Conservation (phyloP, 768 basidiomycete species). For the Tricholoma saponaceum region DNA sequence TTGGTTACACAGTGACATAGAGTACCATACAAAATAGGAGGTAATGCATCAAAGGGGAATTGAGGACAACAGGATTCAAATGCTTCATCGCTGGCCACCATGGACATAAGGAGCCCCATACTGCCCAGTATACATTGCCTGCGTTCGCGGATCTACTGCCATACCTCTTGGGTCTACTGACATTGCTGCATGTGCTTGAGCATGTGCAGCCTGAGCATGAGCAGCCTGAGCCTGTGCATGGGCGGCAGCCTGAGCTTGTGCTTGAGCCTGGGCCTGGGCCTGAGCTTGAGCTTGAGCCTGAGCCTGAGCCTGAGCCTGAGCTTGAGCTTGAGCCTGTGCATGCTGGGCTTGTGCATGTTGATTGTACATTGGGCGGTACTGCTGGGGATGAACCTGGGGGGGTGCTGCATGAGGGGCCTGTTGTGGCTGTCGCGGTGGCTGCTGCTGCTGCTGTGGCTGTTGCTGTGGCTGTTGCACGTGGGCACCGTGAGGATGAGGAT, state of each 20-base stretch:
- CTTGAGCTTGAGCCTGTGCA: conserved; percentile 23
- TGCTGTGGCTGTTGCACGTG: conserved; percentile 49
- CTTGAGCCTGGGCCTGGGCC: conserved; percentile 23
- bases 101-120: conserved; percentile 23
- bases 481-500: conserved; percentile 58
- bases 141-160: conserved; percentile 4
- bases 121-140: conserved; percentile 16
- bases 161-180: conserved; percentile 2
- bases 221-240: conserved; percentile 11
- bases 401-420: conserved; percentile 14
- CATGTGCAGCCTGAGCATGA: conserved; percentile 6
- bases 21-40: background rate
- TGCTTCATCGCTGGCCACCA: conserved; percentile 14
- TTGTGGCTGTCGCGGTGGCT: conserved; percentile 26
- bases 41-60: background rate
- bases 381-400: conserved; percentile 28
- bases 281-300: conserved; percentile 8
- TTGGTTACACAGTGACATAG: background rate
- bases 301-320: conserved; percentile 21
- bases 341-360: conserved; percentile 40
- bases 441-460: conserved; percentile 22
- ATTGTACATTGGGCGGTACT: conserved; percentile 22
- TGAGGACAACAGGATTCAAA: background rate
- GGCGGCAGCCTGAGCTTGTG: conserved; percentile 8
- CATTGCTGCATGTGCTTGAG: conserved; percentile 15